phyloP scores from a whole-genome alignment of 495 filamentous ascomycete species.

The Apodospora peruviana region DNA sequence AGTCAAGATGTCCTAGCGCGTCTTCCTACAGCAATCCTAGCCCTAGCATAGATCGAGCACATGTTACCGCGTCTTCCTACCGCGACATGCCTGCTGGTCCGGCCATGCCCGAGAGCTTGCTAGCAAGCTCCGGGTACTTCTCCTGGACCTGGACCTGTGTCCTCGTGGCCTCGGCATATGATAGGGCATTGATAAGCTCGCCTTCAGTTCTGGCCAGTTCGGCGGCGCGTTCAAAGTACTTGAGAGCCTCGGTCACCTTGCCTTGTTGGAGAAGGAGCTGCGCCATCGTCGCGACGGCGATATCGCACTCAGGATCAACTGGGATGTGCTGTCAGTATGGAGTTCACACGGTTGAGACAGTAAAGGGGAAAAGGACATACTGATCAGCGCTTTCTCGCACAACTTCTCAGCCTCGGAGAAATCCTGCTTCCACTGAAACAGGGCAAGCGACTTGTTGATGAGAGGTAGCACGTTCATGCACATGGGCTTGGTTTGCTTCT shows the following conservation, averaged over 20 bases:
- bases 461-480: conserved; percentile 96
- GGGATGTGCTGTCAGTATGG: conserved; percentile 23
- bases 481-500: conserved; percentile 85
- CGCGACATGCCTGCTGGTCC: no score
- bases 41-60: no score
- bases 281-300: conserved; percentile 98
- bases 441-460: conserved; percentile 95
- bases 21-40: no score
- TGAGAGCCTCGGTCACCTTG: conserved; percentile 89
- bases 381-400: conserved; percentile 94
- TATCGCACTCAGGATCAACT: conserved; percentile 99
- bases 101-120: conserved; percentile 69
- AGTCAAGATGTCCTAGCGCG: no score
- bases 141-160: conserved; percentile 97
- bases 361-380: conserved; percentile 48
- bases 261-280: conserved; percentile 97
- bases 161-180: conserved; percentile 93
- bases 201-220: conserved; percentile 93
- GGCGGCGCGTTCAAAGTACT: conserved; percentile 94
- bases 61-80: conserved; percentile 21
- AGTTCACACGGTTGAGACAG: not conserved
- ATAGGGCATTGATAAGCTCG: conserved; percentile 93
- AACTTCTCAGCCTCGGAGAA: conserved; percentile 91
- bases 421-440: conserved; percentile 98
- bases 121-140: conserved; percentile 93